Evolutionary conservation across 495 filamentous ascomycete genomes (phyloP).

Genomic region (Penicillium tannophilum): DNA sequence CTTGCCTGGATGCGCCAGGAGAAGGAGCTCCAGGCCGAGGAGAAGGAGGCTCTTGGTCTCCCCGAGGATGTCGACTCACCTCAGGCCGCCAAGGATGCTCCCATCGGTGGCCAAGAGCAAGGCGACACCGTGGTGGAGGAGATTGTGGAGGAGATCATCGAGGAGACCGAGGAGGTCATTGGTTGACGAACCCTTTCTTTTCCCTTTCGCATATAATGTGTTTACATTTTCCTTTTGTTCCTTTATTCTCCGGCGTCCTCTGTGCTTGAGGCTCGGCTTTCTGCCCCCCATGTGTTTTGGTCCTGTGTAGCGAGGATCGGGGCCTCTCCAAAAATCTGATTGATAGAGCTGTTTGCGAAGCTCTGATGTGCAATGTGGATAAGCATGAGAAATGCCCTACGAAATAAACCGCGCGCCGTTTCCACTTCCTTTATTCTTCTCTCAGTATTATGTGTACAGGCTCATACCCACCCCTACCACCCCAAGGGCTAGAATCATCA

Average conservation of each 20-base stretch:
- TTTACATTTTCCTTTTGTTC: constrained; percentile 34
- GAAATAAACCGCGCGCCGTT: constrained; percentile 23
- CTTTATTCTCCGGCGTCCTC: constrained; percentile 30
- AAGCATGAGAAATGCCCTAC: constrained; percentile 40
- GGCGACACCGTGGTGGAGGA: constrained; percentile 80
- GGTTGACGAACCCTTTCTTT: constrained; percentile 35
- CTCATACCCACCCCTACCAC: constrained; percentile 20
- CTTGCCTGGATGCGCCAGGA: constrained; percentile 76
- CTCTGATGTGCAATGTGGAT: constrained; percentile 40
- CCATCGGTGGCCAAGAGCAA: constrained; percentile 50
- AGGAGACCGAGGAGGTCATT: constrained; percentile 86
- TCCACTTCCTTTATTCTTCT: constrained; percentile 8
- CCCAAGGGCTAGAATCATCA: constrained; percentile 16
- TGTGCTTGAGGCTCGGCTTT: constrained; percentile 26
- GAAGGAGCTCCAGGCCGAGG: constrained; percentile 71
- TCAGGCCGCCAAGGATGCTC: constrained; percentile 54
- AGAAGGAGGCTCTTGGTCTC: constrained; percentile 68
- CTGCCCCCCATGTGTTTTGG: constrained; percentile 30
- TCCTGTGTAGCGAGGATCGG: constrained; percentile 27
- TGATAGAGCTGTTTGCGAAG: constrained; percentile 32
- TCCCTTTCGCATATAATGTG: constrained; percentile 43
- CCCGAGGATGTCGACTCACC: constrained; percentile 61
- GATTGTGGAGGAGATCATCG: constrained; percentile 91
- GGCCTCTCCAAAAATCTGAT: constrained; percentile 33
- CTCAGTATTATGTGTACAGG: constrained; percentile 22